Base-by-base conservation (phyloP, 1,284 basidiomycete genomes). In the Macrocystidia cucumis region DNA sequence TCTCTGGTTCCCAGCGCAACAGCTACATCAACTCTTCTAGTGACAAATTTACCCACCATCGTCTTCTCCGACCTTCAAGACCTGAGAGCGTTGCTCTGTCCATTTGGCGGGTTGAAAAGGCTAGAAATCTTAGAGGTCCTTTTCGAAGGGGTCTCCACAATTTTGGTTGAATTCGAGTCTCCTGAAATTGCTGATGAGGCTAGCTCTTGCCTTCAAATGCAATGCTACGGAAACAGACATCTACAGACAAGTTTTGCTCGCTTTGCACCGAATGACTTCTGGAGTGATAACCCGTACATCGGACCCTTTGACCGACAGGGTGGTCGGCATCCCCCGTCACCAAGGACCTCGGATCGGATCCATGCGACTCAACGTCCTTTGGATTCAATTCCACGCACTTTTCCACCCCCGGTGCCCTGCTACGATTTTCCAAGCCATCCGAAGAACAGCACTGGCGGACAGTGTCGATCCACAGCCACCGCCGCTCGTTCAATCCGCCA, bases 1-100 rank as follows among this genome's bases (percentile, higher is more conserved):
- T 57, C 51, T 42, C 49, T 61, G 38, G 52, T 56, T 13, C 45
- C 60, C 25, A 63, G 58, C 35, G 50, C 55, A 36, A 37, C 54
- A 14, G 65, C 74, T 13, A 71, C 74, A 3, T 51, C 62, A n/a
- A 68, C 65, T 31, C 48, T 85, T 38, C 59, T 83, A 34, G 74
- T 85, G 35, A 69, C 63, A 37, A 81, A 84, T 43, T 58, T 87
- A 41, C 77, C 82, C 29, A 64, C 67, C 25, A 46, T 83, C 32
- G 55, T 86, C 21, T 86, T 86, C 55, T 74, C 77, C 40, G 69
- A 78, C 44, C 54, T 63, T 36, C 65, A 71, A 34, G 82, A 86
- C 51, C 55, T 86, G 41, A 67, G 78, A 32, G 81, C 83, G n/a
- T 62, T 86, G 27, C 67, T 87, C 38, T 73, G 65, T 52, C 82